phyloP scores from a whole-genome alignment of 441 rosid genomes.

The Erysimum cheiri region DNA sequence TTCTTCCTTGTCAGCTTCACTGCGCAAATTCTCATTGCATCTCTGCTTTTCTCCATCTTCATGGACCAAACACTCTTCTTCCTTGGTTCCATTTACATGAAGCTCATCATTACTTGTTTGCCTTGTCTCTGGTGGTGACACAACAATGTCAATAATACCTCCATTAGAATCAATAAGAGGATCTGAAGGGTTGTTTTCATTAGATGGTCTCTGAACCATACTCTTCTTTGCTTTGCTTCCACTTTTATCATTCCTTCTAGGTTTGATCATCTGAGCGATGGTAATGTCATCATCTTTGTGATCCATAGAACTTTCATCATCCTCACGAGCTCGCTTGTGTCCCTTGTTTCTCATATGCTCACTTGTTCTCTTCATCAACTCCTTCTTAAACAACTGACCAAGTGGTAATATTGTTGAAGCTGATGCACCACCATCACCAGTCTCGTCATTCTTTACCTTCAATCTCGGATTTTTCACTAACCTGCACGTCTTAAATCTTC shows the following conservation, averaged over 20 bases:
- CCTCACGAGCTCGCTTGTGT: conserved; percentile 26
- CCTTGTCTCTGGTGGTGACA: background rate
- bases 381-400: conserved; percentile 11
- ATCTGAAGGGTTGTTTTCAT: background rate
- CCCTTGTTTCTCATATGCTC: conserved; percentile 10
- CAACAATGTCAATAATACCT: background rate
- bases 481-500: background rate
- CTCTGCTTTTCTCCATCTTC: conserved; percentile 5
- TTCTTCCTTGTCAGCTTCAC: conserved; percentile 5
- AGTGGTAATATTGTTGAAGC: conserved; percentile 21
- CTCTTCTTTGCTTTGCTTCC: background rate
- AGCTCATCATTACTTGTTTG: background rate
- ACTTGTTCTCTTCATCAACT: background rate
- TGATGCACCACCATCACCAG: conserved; percentile 19
- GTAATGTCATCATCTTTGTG: conserved; percentile 8
- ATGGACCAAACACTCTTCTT: background rate
- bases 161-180: background rate
- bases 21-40: background rate
- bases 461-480: too few relatives aligned
- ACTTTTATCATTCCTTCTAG: background rate
- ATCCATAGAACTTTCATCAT: background rate
- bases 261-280: conserved; percentile 7
- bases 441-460: conserved; percentile 26
- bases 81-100: background rate
- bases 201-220: background rate